Evolutionary conservation across 164 flowering plant species (phyloP), one percentile per base, ranked within the genome.

Genomic region (Stephania japonica): DNA sequence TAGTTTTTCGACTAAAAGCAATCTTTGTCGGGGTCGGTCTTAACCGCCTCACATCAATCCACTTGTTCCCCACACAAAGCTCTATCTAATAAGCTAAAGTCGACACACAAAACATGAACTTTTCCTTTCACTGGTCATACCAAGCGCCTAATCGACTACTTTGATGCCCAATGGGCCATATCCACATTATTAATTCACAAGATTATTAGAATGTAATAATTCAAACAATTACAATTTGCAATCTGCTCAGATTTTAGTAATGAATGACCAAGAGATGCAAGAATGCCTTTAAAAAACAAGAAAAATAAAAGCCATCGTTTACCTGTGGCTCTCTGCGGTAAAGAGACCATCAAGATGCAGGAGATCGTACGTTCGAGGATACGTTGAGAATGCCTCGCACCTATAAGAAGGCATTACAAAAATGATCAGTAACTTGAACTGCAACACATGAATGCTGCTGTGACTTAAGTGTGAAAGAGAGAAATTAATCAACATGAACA

Each of bases 331-430:
- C 80, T 95, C 99, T 21, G 89, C 84, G 27, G 93, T 89, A 72
- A 96, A 90, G 68, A 93, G 97, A 42, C 94, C 91, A 80, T 93
- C 98, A n/a, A 90, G 80, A 78, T 96, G 99, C 73, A 96, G 91
- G 70, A 96, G 97, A 84, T 96, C 99, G 72, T 96, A 96, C 3
- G 98, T 96, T 78, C 99, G 85, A 74, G 99, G 99, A 81, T 96
- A 93, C 21, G 99, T 93, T 7, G 99, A 96, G 80, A 96, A 96
- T 23, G 98, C 97, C 83, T 96, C 99, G 80, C 99, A 93, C 97
- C 99, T 95, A 72, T 69, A 59, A 79, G 72, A 76, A 21, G 18
- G 65, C 7, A 38, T n/a, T 64, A 59, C 65, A 68, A 64, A 32
- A 67, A 12, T 26, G 13, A 21, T 23, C 41, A 65, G 6, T 47